A percentile compares a stretch with the other conserved stretches of the same genome.
These are phyloP conservation scores for Talaromyces marneffei DNA, from an alignment of 2,329 filamentous ascomycete species.

Conservation along the genomic window DNA sequence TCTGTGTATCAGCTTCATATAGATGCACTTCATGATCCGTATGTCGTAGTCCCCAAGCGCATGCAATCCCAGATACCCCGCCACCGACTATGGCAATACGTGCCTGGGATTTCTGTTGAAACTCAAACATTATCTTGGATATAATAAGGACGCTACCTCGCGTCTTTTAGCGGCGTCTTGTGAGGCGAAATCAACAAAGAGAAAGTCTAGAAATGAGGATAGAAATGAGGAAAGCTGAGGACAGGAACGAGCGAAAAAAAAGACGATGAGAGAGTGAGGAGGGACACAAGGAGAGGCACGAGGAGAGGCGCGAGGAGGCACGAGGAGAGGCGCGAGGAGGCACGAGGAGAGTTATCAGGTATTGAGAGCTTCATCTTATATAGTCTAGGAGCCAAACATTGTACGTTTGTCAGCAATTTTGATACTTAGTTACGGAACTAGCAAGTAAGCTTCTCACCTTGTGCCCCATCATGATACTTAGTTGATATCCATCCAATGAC, in stretches of 20 bases:
- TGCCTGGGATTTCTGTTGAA: background rate
- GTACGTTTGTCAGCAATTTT: no score
- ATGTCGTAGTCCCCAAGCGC: background rate
- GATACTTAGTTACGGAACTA: no score
- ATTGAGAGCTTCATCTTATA: background rate
- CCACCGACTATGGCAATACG: conserved; percentile 10
- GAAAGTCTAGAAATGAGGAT: background rate
- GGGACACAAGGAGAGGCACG: background rate
- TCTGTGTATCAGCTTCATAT: background rate
- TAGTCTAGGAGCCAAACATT: background rate
- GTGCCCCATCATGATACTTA: background rate
- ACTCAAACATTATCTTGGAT: background rate
- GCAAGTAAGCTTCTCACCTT: no score
- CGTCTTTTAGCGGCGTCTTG: no score
- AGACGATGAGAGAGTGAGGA: background rate
- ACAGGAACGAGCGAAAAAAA: no score
- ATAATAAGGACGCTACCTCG: background rate
- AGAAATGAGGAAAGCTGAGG: background rate
- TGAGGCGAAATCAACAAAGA: background rate
- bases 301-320: background rate
- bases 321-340: background rate
- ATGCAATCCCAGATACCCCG: conserved; percentile 1
- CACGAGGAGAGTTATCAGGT: no score
- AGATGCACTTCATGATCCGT: background rate
- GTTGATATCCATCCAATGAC: background rate